Conservation (phyloP, 768 basidiomycete genomes). For the Leccinellum luteum region DNA sequence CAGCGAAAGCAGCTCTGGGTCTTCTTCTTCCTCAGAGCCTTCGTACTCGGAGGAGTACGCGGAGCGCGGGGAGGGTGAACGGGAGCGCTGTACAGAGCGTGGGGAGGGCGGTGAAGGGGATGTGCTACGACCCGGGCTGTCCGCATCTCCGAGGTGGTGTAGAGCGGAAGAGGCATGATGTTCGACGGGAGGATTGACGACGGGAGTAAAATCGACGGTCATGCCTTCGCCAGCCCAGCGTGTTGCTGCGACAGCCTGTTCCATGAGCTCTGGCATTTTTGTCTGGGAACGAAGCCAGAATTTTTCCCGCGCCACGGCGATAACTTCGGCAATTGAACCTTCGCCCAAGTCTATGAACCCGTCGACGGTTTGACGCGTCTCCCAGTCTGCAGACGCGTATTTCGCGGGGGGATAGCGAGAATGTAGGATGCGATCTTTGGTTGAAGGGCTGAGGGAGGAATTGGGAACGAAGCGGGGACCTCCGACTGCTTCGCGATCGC, state of each 20-base stretch:
- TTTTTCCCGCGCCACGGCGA: constrained; percentile 64
- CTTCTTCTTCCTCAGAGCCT: constrained; percentile 41
- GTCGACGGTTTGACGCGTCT: constrained; percentile 63
- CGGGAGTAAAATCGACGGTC: constrained; percentile 29
- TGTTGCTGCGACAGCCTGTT: constrained; percentile 63
- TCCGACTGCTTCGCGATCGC: constrained; percentile 59
- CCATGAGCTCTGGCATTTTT: constrained; percentile 62
- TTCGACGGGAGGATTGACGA: constrained; percentile 4
- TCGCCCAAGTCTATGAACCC: constrained; percentile 75
- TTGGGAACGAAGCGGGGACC: constrained; percentile 35
- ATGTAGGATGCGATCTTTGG: constrained; percentile 13
- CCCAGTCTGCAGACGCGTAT: constrained; percentile 52
- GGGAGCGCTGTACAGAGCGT: constrained; percentile 26
- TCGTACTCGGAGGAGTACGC: constrained; percentile 34
- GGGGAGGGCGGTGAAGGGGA: constrained; percentile 28
- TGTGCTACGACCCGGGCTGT: constrained; percentile 24
- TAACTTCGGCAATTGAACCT: constrained; percentile 60
- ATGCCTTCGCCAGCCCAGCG: constrained; percentile 40
- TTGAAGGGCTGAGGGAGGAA: constrained; percentile 11
- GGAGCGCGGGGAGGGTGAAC: constrained; percentile 31
- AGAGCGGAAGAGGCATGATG: constrained; percentile 3
- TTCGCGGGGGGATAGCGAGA: constrained; percentile 28
- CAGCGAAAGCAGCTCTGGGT: constrained; percentile 40
- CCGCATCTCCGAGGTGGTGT: constrained; percentile 7
- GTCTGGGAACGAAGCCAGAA: constrained; percentile 66